Evolutionary conservation across 2,329 filamentous ascomycete species (phyloP), one percentile per base, ranked within the genome.

Genomic region (Botryotinia calthae): DNA sequence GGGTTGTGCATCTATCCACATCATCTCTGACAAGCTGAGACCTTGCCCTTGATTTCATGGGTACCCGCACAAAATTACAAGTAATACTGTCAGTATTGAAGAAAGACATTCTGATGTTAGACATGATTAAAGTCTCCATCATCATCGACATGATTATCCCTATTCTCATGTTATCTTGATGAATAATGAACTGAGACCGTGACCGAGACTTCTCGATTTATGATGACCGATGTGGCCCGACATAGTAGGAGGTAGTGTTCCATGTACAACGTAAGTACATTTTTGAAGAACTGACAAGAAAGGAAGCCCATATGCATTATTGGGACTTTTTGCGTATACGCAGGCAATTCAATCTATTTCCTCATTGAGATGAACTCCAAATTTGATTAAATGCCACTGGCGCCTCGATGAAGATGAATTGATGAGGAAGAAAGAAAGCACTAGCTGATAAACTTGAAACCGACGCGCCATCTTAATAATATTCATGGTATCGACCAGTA

Each of bases 161-260:
- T 56, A 10, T 56, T 31, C 34, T 40, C 46, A 25, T 42, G 25
- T 44, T 56, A 7, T n/a, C 12, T 18, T 68, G 65, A 68, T 68
- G 48, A 68, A 68, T 31, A 68, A 56, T 31, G n/a, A 56, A 31
- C 65, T 68, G 65, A 68, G 65, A 68, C 65, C 51, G n/a, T 58
- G 65, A 68, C 48, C 65, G 65, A 68, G 48, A 68, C 65, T 68
- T 68, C 65, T 56, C 51, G 65, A 25, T 42, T 42, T n/a, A 31
- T 56, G 46, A 40, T 42, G 64, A 25, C 65, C n/a, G 48, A 58
- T 56, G 25, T 56, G 65, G 25, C 48, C 48, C 65, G 34, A 56
- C 37, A 56, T 16, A 25, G 65, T 56, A 56, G n/a, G 4, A 56
- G 40, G 65, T 68, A 42, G 44, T 28, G 31, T 42, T 56, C 40